Evolutionary conservation across 208 protist species (phyloP).

Genomic region (Crithidia thermophila): DNA sequence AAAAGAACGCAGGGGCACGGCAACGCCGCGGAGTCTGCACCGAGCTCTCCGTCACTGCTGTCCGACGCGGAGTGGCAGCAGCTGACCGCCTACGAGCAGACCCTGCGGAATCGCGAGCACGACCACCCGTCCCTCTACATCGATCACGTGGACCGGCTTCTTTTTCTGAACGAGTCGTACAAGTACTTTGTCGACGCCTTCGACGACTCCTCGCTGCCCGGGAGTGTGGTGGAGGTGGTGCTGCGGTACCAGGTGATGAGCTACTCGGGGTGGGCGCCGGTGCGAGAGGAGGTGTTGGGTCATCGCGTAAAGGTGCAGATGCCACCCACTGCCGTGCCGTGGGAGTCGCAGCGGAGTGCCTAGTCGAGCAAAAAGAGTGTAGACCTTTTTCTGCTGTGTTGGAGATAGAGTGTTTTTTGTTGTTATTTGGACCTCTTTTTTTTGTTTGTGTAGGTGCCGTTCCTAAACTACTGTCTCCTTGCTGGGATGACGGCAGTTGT

Average conservation of each 20-base stretch:
- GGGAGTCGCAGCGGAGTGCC: background rate
- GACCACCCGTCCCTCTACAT: slow-evolving; percentile 36
- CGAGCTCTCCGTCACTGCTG: slow-evolving; percentile 29
- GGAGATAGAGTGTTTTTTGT: background rate
- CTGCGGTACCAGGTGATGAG: slow-evolving; percentile 82
- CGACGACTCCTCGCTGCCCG: slow-evolving; percentile 17
- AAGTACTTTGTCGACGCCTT: slow-evolving; percentile 75
- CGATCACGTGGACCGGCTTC: slow-evolving; percentile 36
- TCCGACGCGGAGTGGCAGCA: slow-evolving; percentile 47
- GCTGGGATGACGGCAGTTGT: too few relatives aligned
- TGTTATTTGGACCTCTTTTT: too few relatives aligned
- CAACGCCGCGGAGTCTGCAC: background rate
- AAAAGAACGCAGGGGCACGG: background rate
- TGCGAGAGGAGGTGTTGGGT: slow-evolving; percentile 42
- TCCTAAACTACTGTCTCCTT: too few relatives aligned
- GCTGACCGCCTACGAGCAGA: slow-evolving; percentile 20
- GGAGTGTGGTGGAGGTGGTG: slow-evolving; percentile 44
- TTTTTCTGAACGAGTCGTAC: slow-evolving; percentile 49
- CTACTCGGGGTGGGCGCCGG: slow-evolving; percentile 64
- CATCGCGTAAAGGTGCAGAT: slow-evolving; percentile 14
- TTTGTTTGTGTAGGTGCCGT: too few relatives aligned
- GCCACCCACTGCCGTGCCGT: background rate
- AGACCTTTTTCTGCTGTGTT: background rate
- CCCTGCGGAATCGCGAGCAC: slow-evolving; percentile 22
- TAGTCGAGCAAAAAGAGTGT: background rate